Evolutionary conservation across 257 asterid genomes (phyloP), one percentile per base, ranked within the genome.

Genomic region (Jaltomata sinuosa): DNA sequence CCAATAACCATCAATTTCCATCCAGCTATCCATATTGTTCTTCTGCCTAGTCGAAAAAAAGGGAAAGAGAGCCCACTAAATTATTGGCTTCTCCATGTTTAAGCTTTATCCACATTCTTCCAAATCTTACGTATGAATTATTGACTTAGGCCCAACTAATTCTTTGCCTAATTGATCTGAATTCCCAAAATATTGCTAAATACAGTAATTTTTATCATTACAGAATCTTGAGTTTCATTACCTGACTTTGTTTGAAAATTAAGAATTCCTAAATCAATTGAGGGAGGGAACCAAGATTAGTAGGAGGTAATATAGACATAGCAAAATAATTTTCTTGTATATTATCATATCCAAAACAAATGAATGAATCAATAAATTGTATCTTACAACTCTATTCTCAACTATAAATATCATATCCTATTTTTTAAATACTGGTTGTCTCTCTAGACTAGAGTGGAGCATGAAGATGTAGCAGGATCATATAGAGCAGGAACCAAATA

Each of bases 401-500:
- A 16, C 9, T 52, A 16, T 52, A 52, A 1, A 12, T 52, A 69
- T 38, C 9, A 36, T 69, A 38, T 38, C 3, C 52, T 36, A 69
- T 10, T 69, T 2, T 36, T 25, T 69, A 69, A 69, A 36, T 38
- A 19, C 4, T 38, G 12, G 0, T 36, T 0, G n/a, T 50, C 27
- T 53, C 21, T 42, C 83, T 42, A 91, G 40, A 92, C 92, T 80
- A 92, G 29, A 29, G 93, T 90, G 16, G 93, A 89, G 38, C 93
- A 91, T 1, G 85, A 3, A 1, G 92, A 68, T 0, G 93, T 91
- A 4, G 91, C 81, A 11, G 93, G 96, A 81, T 92, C 94, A 31
- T 84, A 67, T 18, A 92, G 9, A 1, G 94, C 93, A 1, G 94
- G 96, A 6, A 92, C 87, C 83, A 92, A 50, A 59, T 88, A 87